A percentile compares a stretch with the other conserved stretches of the same genome.
These are phyloP conservation scores for Cinchona pubescens DNA, from an alignment of 257 asterid species.

Conservation along the genomic window DNA sequence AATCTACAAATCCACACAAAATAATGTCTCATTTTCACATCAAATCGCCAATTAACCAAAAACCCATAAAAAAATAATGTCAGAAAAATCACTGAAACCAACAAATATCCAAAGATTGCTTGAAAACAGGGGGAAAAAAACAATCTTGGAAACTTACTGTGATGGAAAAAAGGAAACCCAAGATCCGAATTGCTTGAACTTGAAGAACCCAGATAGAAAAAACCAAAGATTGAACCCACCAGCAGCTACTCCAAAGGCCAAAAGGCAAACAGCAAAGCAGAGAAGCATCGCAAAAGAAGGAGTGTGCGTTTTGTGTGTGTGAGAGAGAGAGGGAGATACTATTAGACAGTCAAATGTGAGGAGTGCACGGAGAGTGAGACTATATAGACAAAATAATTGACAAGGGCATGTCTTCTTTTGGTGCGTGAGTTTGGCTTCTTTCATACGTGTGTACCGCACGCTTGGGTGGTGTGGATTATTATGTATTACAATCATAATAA, in stretches of 20 bases:
- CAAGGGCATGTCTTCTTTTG: slow-evolving; percentile 15
- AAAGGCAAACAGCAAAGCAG: slow-evolving; percentile 6
- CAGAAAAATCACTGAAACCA: background rate
- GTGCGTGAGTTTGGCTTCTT: slow-evolving; percentile 31
- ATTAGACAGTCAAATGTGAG: slow-evolving; percentile 34
- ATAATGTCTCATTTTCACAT: background rate
- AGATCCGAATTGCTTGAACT: slow-evolving; percentile 26
- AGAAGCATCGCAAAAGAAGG: no score
- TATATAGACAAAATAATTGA: slow-evolving; percentile 46
- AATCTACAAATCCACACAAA: background rate
- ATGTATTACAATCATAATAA: slow-evolving; percentile 21
- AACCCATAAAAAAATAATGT: background rate
- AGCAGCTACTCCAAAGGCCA: slow-evolving; percentile 3
- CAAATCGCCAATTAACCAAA: background rate
- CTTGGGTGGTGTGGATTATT: slow-evolving; percentile 24
- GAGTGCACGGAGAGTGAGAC: slow-evolving; percentile 49
- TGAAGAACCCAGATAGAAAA: slow-evolving; percentile 18
- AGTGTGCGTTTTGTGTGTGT: background rate
- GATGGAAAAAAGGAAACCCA: slow-evolving; percentile 3
- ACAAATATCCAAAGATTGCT: background rate
- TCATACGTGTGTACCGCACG: slow-evolving; percentile 68
- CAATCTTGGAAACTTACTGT: slow-evolving; percentile 14
- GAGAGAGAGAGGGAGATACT: slow-evolving; percentile 16
- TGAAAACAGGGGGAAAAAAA: background rate
- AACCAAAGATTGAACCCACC: slow-evolving; percentile 12